Conservation (phyloP, 164 flowering plant genomes). For the Magnolia changhungtana region DNA sequence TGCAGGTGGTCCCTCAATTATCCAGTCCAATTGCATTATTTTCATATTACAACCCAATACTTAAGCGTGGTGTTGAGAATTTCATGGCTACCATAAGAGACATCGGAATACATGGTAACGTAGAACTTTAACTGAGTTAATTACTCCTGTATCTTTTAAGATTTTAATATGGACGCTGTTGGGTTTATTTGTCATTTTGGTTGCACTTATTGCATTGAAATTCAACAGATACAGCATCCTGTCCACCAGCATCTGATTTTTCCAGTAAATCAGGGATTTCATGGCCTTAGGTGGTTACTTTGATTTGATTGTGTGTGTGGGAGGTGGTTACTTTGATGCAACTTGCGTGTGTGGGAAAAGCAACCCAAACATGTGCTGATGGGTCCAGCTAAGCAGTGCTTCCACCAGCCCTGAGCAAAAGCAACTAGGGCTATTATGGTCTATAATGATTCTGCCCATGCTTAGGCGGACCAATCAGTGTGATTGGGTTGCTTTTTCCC, state of each 20-base stretch:
- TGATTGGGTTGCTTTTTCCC: too few relatives aligned
- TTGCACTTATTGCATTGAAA: neutral
- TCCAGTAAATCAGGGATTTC: neutral
- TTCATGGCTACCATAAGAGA: conserved; percentile 69
- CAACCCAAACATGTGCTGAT: too few relatives aligned
- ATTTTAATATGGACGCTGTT: neutral
- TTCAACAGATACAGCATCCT: neutral
- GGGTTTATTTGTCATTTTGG: neutral
- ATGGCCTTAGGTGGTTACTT: neutral
- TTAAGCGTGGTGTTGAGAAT: conserved; percentile 68
- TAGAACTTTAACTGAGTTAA: neutral
- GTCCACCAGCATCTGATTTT: neutral
- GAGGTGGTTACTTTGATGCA: too few relatives aligned
- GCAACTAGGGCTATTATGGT: too few relatives aligned
- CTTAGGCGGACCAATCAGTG: too few relatives aligned
- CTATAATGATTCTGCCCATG: too few relatives aligned
- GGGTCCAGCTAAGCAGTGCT: too few relatives aligned
- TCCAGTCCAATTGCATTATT: conserved; percentile 85
- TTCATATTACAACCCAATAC: conserved; percentile 87
- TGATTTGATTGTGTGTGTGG: too few relatives aligned
- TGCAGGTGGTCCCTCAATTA: conserved; percentile 77
- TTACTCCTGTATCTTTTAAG: neutral
- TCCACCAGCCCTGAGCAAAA: too few relatives aligned
- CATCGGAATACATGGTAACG: conserved; percentile 71
- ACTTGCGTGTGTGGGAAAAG: too few relatives aligned